Evolutionary conservation across 106 monocot genomes (phyloP), one percentile per base, ranked within the genome.

Genomic region (Dendrobium chrysotoxum): DNA sequence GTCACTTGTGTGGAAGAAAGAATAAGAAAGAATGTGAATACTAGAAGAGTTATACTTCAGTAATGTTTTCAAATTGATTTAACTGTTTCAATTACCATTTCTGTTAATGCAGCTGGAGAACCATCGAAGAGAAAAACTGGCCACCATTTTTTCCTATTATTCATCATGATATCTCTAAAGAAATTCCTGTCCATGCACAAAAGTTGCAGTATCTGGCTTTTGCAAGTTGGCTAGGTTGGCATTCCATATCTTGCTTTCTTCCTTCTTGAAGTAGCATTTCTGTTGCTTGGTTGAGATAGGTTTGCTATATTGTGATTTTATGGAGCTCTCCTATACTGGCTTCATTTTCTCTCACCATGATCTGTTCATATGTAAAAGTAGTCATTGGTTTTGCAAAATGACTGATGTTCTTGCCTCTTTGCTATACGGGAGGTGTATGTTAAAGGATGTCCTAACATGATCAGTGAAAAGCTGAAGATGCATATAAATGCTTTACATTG

Each of bases 141-240:
- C 93, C 90, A 4, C 84, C 93, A 25, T 79, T 90, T 82, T 89
- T 90, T 68, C 90, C 93, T 2, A 84, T 93, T 38, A 93, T 93
- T 80, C 93, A 93, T 77, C 93, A 93, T 89, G 93, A 93, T 45
- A 93, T 93, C 71, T 35, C 88, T 30, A 93, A 90, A 66, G 93
- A 93, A 64, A 93, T 93, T 30, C 93, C 93, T 3, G 81, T 90
- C 13, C 87, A 88, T 86, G 88, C 85, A 64, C 93, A 93, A 71
- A 86, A 85, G 75, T 82, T 90, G 81, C 93, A 93, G 58, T 93
- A 93, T 79, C 45, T 93, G 53, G 90, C 93, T 80, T 93, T 93
- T 85, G 85, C 88, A 73, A 90, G 88, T 72, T 93, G 90, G 93
- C 76, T 93, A 79, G 93, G 50, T 50, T 50, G 3, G 93, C 87